Conservation (phyloP, 192 early-diverging fungal species). For the Rhizophagus prolifer region DNA sequence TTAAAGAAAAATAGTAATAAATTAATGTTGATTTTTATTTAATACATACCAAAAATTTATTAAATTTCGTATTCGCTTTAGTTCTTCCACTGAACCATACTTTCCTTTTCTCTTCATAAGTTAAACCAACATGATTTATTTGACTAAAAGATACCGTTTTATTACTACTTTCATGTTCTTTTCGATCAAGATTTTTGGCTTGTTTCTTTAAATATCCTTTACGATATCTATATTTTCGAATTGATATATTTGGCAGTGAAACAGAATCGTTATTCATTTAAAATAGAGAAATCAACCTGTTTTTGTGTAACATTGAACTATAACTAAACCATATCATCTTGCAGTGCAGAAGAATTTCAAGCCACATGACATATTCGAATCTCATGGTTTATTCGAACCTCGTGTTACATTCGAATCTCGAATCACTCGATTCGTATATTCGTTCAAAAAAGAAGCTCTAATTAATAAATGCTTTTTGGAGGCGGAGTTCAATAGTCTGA, state of each 20-base stretch:
- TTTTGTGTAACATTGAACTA: too few species aligned
- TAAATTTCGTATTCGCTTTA: background rate
- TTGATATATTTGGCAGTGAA: background rate
- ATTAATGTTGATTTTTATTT: background rate
- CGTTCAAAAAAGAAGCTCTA: too few species aligned
- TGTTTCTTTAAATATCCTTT: background rate
- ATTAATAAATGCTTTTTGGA: too few species aligned
- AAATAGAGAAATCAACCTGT: too few species aligned
- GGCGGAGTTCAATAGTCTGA: too few species aligned
- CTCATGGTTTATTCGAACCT: too few species aligned
- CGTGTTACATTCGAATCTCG: too few species aligned
- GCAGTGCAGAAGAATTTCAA: too few species aligned
- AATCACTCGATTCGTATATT: too few species aligned
- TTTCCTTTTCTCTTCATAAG: background rate
- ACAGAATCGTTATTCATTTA: background rate
- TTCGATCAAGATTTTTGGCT: background rate
- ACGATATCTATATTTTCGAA: background rate
- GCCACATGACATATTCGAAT: too few species aligned
- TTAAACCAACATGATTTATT: background rate
- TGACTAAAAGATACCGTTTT: background rate
- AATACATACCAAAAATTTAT: background rate
- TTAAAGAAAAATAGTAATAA: too few species aligned
- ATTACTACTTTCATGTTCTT: background rate
- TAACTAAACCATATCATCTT: too few species aligned
- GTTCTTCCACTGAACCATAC: background rate